A percentile compares a stretch with the other conserved stretches of the same genome.
These are phyloP conservation scores for Dissophora ornata DNA, from an alignment of 192 early-diverging fungal species.

Conservation along the genomic window DNA sequence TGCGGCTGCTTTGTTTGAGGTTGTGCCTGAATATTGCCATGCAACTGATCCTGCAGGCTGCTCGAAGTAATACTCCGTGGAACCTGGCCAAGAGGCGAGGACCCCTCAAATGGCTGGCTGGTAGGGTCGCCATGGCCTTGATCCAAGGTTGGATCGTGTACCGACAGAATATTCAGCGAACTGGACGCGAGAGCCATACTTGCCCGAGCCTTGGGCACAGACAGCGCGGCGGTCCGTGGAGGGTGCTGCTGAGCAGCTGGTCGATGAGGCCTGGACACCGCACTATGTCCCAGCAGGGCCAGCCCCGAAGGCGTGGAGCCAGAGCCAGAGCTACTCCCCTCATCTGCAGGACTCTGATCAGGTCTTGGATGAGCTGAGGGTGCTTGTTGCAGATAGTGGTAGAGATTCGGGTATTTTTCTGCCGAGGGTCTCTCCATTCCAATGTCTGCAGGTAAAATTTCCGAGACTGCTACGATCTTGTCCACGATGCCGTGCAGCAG, in stretches of 20 bases:
- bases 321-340: not conserved
- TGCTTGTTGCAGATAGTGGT: slow-evolving; percentile 10
- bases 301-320: slow-evolving; percentile 1
- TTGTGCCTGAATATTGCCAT: not conserved
- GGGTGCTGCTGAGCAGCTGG: not conserved
- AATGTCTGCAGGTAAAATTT: slow-evolving; percentile 1
- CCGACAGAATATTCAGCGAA: slow-evolving; percentile 7
- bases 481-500: slow-evolving; percentile 27
- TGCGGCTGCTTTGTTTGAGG: not conserved
- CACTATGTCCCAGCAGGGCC: slow-evolving; percentile 22
- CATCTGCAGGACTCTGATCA: not conserved
- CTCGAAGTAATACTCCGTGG: not conserved
- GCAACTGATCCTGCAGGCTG: not conserved
- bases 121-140: not conserved
- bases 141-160: not conserved
- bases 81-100: not conserved
- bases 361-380: not conserved
- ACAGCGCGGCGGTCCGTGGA: slow-evolving; percentile 1
- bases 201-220: slow-evolving; percentile 35
- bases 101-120: no score
- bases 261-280: not conserved
- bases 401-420: slow-evolving; percentile 23
- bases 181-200: slow-evolving; percentile 43
- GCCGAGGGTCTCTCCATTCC: not conserved
- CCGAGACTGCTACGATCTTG: slow-evolving; percentile 12